A percentile compares a stretch with the other conserved stretches of the same genome.
Conservation (phyloP, 768 basidiomycete genomes). For the Lactarius hatsudake region DNA sequence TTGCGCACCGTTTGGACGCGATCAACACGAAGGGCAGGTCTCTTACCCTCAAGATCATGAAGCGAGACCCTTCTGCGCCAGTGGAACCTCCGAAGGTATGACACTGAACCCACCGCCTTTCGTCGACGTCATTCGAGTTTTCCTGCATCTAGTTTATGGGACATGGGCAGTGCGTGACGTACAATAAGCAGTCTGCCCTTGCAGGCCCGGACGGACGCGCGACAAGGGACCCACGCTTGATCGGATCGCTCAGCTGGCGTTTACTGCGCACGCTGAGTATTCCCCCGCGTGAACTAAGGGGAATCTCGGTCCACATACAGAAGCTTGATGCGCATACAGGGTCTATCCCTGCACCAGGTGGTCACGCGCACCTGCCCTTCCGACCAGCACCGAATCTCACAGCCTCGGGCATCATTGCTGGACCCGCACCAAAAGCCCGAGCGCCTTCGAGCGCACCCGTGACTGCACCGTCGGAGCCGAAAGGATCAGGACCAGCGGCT, state of each 20-base stretch:
- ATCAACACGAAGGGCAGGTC: conserved; percentile 68
- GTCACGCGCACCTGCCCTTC: conserved; percentile 66
- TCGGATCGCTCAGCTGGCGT: conserved; percentile 76
- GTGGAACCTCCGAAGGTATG: conserved; percentile 86
- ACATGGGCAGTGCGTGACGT: conserved; percentile 81
- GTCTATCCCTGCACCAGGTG: conserved; percentile 43
- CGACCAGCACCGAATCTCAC: conserved; percentile 31
- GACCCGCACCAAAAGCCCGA: not conserved
- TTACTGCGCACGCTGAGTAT: conserved; percentile 71
- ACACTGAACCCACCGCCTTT: not conserved
- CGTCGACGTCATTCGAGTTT: conserved; percentile 10
- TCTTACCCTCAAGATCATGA: conserved; percentile 86
- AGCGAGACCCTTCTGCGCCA: conserved; percentile 80
- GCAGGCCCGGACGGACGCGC: conserved; percentile 58
- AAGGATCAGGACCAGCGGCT: not conserved
- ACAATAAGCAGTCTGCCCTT: conserved; percentile 70
- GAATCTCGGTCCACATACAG: conserved; percentile 87
- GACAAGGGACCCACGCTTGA: conserved; percentile 67
- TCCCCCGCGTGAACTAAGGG: conserved; percentile 84
- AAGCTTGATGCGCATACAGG: conserved; percentile 64
- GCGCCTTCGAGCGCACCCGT: conserved; percentile 13
- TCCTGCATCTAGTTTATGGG: conserved; percentile 69
- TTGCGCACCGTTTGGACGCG: conserved; percentile 65
- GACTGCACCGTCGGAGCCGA: not conserved
- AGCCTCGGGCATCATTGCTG: conserved; percentile 6